Base-by-base conservation (phyloP, 768 basidiomycete species). In the Dacryopinax spathularia region DNA sequence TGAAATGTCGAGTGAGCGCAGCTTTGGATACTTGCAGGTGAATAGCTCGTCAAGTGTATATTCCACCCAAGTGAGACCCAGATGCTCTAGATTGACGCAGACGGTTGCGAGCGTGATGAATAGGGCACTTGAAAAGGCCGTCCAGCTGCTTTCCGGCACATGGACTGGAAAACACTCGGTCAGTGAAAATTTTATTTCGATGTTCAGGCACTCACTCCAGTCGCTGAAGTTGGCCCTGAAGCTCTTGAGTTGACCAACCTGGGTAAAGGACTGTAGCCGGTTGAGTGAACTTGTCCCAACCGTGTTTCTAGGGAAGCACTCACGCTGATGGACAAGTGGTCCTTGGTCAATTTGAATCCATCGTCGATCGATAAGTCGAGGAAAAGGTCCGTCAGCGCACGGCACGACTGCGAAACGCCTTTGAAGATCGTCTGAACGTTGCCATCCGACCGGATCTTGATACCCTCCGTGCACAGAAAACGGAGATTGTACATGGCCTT, bases 171-270 rank as follows among this genome's bases (percentile, higher is more conserved):
- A 10, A 10, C 12, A 37, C 10, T 37, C 36, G n/a, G 36, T 37
- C 36, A 37, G 36, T 37, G n/a, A 37, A n/a, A n/a, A n/a, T n/a
- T n/a, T n/a, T n/a, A n/a, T n/a, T n/a, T 37, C n/a, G n/a, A n/a
- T 37, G n/a, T 37, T n/a, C 12, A 37, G 36, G 12, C 25, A 29
- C 48, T 22, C 18, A 56, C 48, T 29, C 48, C 48, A 56, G 25
- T 56, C 48, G 48, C 48, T 56, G 25, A 56, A 56, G 25, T 56
- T 56, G 5, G 25, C 48, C 31, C 48, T 56, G 48, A 56, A 56
- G 25, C 48, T 56, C 29, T 29, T 56, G 25, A 56, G 18, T 13
- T 31, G 48, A 9, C 5, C 48, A 25, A 31, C 20, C 10, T 15
- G 13, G 13, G 48, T 27, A 2, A 56, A 5, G 15, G 13, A 10